Evolutionary conservation across 2,329 filamentous ascomycete genomes (phyloP), one percentile per base, ranked within the genome.

Genomic region (Chaetomium globosum): DNA sequence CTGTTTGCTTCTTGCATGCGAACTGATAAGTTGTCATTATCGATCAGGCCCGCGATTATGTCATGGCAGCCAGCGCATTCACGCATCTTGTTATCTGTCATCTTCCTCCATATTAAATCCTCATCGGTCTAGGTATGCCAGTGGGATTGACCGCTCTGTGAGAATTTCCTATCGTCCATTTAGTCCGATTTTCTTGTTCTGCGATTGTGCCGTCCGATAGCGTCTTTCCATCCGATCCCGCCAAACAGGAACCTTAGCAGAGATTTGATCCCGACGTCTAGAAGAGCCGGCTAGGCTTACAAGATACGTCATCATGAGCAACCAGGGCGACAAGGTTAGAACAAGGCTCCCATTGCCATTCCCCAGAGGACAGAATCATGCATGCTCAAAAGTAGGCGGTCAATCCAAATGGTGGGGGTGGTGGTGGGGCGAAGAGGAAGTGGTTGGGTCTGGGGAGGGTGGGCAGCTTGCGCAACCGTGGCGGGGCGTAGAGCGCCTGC

Each of bases 11-110:
- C 10, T 56, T 21, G 54, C 58, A 59, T 21, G 31, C 55, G 21
- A 8, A 12, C 49, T 30, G 67, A 69, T 69, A 69, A 69, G 65
- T 53, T 53, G 57, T 26, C 61, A 62, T 65, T 69, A 68, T 67
- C 67, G 65, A 30, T 30, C 54, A 33, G 31, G 16, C 28, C 23
- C 57, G 9, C 19, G 54, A 49, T 59, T 59, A 59, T 59, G 56
- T 59, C 56, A 59, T 59, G 43, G 9, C 23, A 43, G 54, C 19
- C 10, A 33, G 4, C 28, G 52, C 52, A 23, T 21, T n/a, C 6
- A 7, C 39, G 5, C 31, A 31, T 10, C 31, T 31, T 31, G 1
- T 4, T 8, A 31, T 31, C 30, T 31, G 2, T 33, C 33, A 36
- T 36, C 33, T 36, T 43, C n/a, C n/a, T 43, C 39, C 16, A n/a